phyloP scores from a whole-genome alignment of 1,284 basidiomycete genomes.

The Cryptococcus maquisensis region DNA sequence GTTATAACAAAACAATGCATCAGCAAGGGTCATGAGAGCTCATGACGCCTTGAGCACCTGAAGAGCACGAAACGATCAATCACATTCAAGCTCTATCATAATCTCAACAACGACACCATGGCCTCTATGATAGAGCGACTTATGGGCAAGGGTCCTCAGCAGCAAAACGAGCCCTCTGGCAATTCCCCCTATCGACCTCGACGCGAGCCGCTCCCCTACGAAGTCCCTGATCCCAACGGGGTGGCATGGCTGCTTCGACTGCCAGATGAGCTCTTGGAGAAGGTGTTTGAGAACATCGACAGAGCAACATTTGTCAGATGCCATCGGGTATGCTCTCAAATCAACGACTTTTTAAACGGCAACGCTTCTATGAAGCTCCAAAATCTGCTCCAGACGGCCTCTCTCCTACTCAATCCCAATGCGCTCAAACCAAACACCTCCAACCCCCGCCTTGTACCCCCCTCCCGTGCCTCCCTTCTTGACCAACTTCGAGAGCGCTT shows the following conservation, averaged over 20 bases:
- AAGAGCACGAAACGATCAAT: too few relatives aligned
- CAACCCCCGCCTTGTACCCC: conserved; percentile 38
- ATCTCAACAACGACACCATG: neutral
- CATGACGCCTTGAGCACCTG: too few relatives aligned
- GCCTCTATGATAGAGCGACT: neutral
- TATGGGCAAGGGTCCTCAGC: neutral
- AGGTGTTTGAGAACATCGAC: conserved; percentile 29
- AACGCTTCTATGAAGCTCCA: conserved; percentile 58
- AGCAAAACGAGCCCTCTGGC: neutral
- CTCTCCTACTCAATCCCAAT: conserved; percentile 61
- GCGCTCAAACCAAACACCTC: conserved; percentile 13
- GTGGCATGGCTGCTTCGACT: conserved; percentile 22
- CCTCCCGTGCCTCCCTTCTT: conserved; percentile 44
- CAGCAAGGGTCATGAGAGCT: too few relatives aligned
- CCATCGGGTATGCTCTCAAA: conserved; percentile 30
- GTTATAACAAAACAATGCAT: too few relatives aligned
- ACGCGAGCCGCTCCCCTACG: conserved; percentile 17
- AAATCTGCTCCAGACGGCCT: conserved; percentile 70
- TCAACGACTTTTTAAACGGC: conserved; percentile 28
- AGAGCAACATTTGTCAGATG: conserved; percentile 26
- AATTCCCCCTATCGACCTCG: neutral
- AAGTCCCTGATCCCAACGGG: conserved; percentile 22
- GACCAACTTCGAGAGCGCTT: conserved; percentile 35
- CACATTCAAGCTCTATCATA: too few relatives aligned
- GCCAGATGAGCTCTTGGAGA: conserved; percentile 34